phyloP scores from a whole-genome alignment of 2,329 filamentous ascomycete genomes.

The Talaromyces funiculosus region DNA sequence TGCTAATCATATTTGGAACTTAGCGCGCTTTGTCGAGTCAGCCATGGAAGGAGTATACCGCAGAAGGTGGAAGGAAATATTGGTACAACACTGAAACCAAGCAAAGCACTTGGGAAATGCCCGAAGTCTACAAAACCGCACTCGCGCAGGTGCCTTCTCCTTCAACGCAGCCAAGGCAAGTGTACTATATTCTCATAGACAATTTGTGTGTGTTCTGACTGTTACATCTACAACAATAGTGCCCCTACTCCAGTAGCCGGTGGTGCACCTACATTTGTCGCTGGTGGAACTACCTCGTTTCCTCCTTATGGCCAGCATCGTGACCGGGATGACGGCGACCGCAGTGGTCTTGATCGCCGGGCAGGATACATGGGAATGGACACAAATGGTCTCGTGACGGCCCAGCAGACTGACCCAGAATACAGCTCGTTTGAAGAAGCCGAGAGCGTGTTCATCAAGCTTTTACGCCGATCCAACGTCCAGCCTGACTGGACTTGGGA shows the following conservation, averaged over 20 bases:
- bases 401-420: constrained; percentile 60
- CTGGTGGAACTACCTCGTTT: constrained; percentile 49
- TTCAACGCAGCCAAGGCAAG: constrained; percentile 45
- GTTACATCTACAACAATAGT: constrained; percentile 16
- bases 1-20: not conserved
- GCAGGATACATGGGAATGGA: constrained; percentile 38
- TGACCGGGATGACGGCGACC: constrained; percentile 46
- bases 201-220: constrained; percentile 30
- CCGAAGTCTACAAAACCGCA: constrained; percentile 71
- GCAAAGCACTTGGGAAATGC: constrained; percentile 92
- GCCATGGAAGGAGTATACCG: constrained; percentile 89
- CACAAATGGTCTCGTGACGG: constrained; percentile 35
- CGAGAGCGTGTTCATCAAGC: constrained; percentile 86
- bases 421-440: constrained; percentile 79
- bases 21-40: constrained; percentile 75
- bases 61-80: constrained; percentile 82
- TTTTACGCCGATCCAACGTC: constrained; percentile 76
- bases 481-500: constrained; percentile 92
- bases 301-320: constrained; percentile 37
- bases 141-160: constrained; percentile 53
- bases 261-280: constrained; percentile 52
- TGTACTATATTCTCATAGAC: not conserved
- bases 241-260: constrained; percentile 55
- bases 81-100: constrained; percentile 93
- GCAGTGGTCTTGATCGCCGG: constrained; percentile 44